Base-by-base conservation (phyloP, 2,329 filamentous ascomycete species). In the Fusarium decemcellulare region DNA sequence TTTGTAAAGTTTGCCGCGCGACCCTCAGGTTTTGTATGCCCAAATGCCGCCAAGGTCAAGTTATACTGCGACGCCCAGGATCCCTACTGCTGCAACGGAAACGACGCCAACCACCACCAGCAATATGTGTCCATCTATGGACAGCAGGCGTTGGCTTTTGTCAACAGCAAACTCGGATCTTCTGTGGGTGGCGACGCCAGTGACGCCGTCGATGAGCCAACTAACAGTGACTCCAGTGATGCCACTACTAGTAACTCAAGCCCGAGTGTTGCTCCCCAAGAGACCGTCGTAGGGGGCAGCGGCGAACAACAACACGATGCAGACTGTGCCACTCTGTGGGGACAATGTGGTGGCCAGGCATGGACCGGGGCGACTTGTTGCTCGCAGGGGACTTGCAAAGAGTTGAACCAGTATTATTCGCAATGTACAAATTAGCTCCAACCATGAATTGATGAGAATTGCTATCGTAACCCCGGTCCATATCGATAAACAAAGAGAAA, bases 31-130 rank as follows among this genome's bases (percentile, higher is more conserved):
- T 91, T 89, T 77, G 79, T 78, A 46, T 91, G 89, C 79, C 84
- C 87, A 10, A 83, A 78, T 65, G 74, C 78, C 8, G 74, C 69
- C 74, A 88, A 87, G 72, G 87, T 91, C 70, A 81, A 90, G 79
- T 88, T 87, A 6, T 92, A 91, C 82, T 92, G 90, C 76, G 90
- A 92, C 71, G 80, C 85, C 6, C 74, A 85, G 5, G 90, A 92
- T 67, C 89, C 89, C 0, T 91, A 90, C 80, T 92, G 90, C 83
- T 92, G 88, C 78, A 89, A 86, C 43, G 90, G 90, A 51, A 89
- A 84, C 71, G 83, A 91, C 63, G 82, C 84, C 29, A 85, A 86
- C 71, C 83, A 85, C 8, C 90, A 91, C 76, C 86, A 90, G 76
- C 84, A 88, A 52, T 92, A 92, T 63, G 88, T 88, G n/a, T 83